Percentiles rank a stretch among this genome's conserved stretches.
Evolutionary conservation across 2,329 filamentous ascomycete species (phyloP).

Genomic region (Pseudogymnoascus sp.): DNA sequence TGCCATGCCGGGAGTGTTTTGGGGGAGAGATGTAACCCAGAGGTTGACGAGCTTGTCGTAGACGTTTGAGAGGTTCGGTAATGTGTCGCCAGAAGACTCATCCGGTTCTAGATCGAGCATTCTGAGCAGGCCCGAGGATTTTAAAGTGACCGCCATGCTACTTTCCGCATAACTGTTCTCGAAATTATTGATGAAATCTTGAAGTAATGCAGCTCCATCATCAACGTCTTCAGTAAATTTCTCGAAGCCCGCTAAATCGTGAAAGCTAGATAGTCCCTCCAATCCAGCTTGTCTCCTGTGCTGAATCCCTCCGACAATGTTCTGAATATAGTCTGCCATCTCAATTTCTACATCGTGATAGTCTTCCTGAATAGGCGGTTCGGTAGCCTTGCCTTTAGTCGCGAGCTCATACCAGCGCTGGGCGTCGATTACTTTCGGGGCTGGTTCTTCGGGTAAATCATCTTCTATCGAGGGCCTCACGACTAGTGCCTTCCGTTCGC

Average conservation of each 20-base stretch:
- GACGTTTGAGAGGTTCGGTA: constrained; percentile 19
- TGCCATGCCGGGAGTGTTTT: constrained; percentile 17
- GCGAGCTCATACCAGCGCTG: not conserved
- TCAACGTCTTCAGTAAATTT: constrained; percentile 22
- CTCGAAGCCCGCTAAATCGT: constrained; percentile 19
- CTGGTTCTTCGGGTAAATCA: not conserved
- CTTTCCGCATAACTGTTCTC: not conserved
- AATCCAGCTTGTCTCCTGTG: not conserved
- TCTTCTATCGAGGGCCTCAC: not conserved
- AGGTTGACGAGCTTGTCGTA: constrained; percentile 25
- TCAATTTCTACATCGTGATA: not conserved
- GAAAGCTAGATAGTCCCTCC: constrained; percentile 6
- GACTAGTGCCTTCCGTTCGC: not conserved
- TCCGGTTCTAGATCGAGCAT: not conserved
- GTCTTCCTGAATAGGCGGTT: not conserved
- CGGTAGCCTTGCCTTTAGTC: not conserved
- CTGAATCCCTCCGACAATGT: not conserved
- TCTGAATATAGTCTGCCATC: constrained; percentile 9
- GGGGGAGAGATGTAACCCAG: constrained; percentile 26
- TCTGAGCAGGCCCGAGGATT: not conserved
- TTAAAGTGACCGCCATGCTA: not conserved
- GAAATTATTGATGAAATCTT: constrained; percentile 16
- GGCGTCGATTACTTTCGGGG: not conserved
- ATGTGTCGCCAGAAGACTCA: not conserved
- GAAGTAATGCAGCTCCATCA: constrained; percentile 16